Evolutionary conservation across 345 rosid species (phyloP).

Genomic region (Salix viminalis): DNA sequence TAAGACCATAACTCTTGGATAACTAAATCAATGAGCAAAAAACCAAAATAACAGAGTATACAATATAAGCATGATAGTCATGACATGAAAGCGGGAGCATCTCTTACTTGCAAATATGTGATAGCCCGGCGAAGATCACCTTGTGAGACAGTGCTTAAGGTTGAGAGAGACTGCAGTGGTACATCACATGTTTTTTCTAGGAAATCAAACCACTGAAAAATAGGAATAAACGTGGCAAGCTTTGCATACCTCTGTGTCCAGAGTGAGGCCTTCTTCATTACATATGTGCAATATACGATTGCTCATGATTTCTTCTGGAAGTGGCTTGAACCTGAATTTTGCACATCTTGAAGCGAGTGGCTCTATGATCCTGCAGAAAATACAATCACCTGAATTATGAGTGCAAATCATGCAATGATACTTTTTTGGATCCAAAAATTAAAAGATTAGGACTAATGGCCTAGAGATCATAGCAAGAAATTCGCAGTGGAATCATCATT

Average conservation of each 20-base stretch:
- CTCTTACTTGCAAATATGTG: constrained; percentile 79
- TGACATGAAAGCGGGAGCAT: background rate
- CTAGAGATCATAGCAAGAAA: background rate
- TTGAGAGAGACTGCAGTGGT: constrained; percentile 64
- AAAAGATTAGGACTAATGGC: background rate
- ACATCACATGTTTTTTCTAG: constrained; percentile 5
- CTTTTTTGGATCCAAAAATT: background rate
- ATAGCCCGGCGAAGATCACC: constrained; percentile 99
- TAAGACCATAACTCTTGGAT: background rate
- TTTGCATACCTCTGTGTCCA: constrained; percentile 62
- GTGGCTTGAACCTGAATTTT: constrained; percentile 96
- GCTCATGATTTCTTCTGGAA: constrained; percentile 84
- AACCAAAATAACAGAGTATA: background rate
- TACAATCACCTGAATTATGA: background rate
- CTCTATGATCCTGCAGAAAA: constrained; percentile 67
- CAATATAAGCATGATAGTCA: background rate
- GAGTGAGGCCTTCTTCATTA: constrained; percentile 70
- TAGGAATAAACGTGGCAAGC: background rate
- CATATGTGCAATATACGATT: constrained; percentile 78
- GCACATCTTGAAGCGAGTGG: constrained; percentile 99
- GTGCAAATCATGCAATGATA: background rate
- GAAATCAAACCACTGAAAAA: constrained; percentile 7
- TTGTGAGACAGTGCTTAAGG: constrained; percentile 80
- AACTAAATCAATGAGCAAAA: background rate
- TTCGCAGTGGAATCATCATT: background rate